Evolutionary conservation across 352 stramenopile species (phyloP).

Genomic region (Globisporangium polare): DNA sequence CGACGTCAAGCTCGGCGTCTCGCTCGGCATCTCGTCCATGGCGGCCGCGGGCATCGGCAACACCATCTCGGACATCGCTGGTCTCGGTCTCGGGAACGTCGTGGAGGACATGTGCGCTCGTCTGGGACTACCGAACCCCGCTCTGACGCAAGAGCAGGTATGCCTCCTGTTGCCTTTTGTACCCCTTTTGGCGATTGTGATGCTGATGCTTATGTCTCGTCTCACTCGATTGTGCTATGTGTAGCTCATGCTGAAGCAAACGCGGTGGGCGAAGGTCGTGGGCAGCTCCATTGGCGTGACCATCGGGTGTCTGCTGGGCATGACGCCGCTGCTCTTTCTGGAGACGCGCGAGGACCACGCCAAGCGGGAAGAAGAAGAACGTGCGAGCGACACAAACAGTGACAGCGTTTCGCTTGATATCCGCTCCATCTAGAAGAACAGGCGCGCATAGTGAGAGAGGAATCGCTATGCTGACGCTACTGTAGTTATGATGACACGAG

Average conservation of each 20-base stretch:
- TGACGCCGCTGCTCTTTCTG: slow-evolving; percentile 74
- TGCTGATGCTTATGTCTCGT: background rate
- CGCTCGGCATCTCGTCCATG: slow-evolving; percentile 86
- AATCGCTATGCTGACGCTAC: no score
- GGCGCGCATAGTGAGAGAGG: no score
- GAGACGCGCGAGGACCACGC: slow-evolving; percentile 44
- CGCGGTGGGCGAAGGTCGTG: slow-evolving; percentile 59
- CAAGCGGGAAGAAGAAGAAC: slow-evolving; percentile 11
- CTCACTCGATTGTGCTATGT: background rate
- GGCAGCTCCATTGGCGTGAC: slow-evolving; percentile 68
- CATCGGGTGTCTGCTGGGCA: slow-evolving; percentile 73
- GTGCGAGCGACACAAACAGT: background rate
- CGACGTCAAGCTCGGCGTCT: slow-evolving; percentile 74
- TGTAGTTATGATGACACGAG: no score
- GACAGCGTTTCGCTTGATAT: slow-evolving; percentile 12
- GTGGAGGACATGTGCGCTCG: slow-evolving; percentile 72
- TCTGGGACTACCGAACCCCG: slow-evolving; percentile 53
- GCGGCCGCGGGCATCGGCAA: slow-evolving; percentile 84
- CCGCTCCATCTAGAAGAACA: background rate
- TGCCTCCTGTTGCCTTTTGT: background rate
- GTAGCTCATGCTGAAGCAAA: slow-evolving; percentile 61
- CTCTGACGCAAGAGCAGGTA: slow-evolving; percentile 64
- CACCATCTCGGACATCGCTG: slow-evolving; percentile 71
- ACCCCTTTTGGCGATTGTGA: background rate
- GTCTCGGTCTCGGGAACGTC: slow-evolving; percentile 71